Conservation (phyloP, 1,284 basidiomycete genomes). For the Afroboletus lepidellus region DNA sequence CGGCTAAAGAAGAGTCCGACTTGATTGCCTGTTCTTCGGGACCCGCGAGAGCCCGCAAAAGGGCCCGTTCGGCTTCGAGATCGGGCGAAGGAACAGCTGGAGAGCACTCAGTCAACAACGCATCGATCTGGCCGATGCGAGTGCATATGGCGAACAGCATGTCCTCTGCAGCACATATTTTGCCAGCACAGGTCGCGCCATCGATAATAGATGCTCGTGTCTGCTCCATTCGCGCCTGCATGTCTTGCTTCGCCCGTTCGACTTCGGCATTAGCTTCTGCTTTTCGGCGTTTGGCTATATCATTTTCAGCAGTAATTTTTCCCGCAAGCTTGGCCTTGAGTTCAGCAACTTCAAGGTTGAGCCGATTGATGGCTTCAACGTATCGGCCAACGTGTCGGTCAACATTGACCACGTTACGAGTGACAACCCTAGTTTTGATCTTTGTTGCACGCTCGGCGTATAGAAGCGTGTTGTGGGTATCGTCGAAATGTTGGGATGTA, state of each 20-base stretch:
- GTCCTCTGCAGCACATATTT: slow-evolving; percentile 72
- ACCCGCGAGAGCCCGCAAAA: slow-evolving; percentile 66
- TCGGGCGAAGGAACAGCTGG: slow-evolving; percentile 50
- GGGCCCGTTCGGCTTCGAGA: slow-evolving; percentile 68
- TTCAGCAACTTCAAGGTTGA: slow-evolving; percentile 81
- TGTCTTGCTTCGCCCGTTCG: slow-evolving; percentile 66
- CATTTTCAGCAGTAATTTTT: slow-evolving; percentile 60
- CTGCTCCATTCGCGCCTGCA: slow-evolving; percentile 67
- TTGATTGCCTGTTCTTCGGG: slow-evolving; percentile 71
- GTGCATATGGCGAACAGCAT: slow-evolving; percentile 65
- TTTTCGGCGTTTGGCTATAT: slow-evolving; percentile 61
- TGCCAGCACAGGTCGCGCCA: slow-evolving; percentile 75
- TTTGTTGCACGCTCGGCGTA: slow-evolving; percentile 96
- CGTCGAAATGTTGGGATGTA: slow-evolving; percentile 92
- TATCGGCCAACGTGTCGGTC: slow-evolving; percentile 92
- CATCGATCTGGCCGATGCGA: slow-evolving; percentile 67
- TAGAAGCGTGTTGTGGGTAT: slow-evolving; percentile 94
- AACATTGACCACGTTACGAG: slow-evolving; percentile 90
- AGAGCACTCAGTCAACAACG: slow-evolving; percentile 37
- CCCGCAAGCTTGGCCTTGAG: slow-evolving; percentile 83
- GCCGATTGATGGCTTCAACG: slow-evolving; percentile 88
- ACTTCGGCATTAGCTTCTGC: slow-evolving; percentile 68
- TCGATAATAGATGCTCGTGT: slow-evolving; percentile 69
- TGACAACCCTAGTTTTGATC: slow-evolving; percentile 93
- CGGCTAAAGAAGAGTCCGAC: slow-evolving; percentile 58